Conservation (phyloP, 2,329 filamentous ascomycete species). For the Drechmeria coniospora region DNA sequence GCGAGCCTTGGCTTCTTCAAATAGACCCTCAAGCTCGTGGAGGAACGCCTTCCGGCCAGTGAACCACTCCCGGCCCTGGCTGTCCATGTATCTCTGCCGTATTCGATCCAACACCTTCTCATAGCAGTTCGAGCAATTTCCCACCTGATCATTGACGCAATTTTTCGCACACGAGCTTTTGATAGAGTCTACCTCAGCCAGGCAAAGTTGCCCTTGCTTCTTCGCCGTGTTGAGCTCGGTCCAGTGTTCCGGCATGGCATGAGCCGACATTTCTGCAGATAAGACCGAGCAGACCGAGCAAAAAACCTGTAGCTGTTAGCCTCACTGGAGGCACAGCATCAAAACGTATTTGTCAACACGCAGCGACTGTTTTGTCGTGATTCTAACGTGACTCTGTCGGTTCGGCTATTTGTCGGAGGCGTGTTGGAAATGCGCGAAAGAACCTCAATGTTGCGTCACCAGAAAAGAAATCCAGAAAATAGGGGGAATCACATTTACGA, state of each 20-base stretch:
- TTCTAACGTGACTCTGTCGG: too few relatives aligned
- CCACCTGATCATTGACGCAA: constrained; percentile 25
- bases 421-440: too few relatives aligned
- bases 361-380: too few relatives aligned
- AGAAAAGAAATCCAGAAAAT: too few relatives aligned
- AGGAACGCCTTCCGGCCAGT: constrained; percentile 31
- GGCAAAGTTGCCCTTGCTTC: constrained; percentile 19
- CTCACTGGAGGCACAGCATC: too few relatives aligned
- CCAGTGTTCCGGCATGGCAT: constrained; percentile 22
- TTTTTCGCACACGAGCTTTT: constrained; percentile 25
- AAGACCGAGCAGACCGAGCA: too few relatives aligned
- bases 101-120: constrained; percentile 30
- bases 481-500: too few relatives aligned
- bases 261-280: constrained; percentile 11
- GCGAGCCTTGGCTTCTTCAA: constrained; percentile 29
- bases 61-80: constrained; percentile 33
- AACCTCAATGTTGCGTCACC: too few relatives aligned
- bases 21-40: constrained; percentile 31
- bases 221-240: constrained; percentile 19
- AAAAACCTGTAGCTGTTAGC: too few relatives aligned
- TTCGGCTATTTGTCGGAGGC: too few relatives aligned
- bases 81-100: constrained; percentile 19
- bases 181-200: constrained; percentile 25
- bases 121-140: constrained; percentile 34
- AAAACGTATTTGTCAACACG: too few relatives aligned